These are phyloP conservation scores for Astrocystis sublimbata DNA, from an alignment of 495 filamentous ascomycete species.

Conservation along the genomic window DNA sequence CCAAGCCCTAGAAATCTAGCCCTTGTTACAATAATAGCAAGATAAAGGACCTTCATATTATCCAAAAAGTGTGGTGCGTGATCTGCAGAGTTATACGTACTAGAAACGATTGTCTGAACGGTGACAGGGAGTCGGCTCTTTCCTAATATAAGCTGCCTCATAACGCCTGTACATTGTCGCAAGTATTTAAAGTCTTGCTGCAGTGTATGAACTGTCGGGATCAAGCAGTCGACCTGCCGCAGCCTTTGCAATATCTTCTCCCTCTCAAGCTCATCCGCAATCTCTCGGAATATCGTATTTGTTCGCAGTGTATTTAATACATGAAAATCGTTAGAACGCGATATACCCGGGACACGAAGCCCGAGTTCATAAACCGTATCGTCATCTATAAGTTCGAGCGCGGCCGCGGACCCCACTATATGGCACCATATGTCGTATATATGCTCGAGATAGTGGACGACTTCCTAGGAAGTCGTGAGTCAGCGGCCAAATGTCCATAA, in stretches of 20 bases:
- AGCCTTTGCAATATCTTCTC: constrained; percentile 5
- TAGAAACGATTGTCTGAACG: constrained; percentile 5
- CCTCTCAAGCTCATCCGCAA: neutral
- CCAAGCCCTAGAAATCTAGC: too few relatives aligned
- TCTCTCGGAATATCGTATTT: constrained; percentile 1
- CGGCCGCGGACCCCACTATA: constrained; percentile 5
- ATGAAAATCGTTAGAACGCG: neutral
- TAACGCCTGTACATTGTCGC: constrained; percentile 7
- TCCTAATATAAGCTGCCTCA: constrained; percentile 3
- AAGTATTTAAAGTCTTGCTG: constrained; percentile 18
- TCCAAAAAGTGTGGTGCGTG: constrained; percentile 4
- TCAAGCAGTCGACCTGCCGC: neutral
- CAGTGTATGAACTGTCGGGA: constrained; percentile 5
- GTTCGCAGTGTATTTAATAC: neutral
- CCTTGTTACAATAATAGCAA: too few relatives aligned
- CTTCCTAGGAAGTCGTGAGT: constrained; percentile 12
- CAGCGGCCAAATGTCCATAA: neutral
- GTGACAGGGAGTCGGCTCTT: constrained; percentile 4
- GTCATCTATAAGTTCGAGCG: constrained; percentile 6
- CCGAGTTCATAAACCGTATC: constrained; percentile 2
- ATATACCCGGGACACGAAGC: constrained; percentile 3
- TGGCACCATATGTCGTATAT: constrained; percentile 8
- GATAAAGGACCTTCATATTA: constrained; percentile 5
- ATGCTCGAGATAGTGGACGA: constrained; percentile 1
- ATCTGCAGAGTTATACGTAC: neutral